Percentiles rank a stretch among this genome's conserved stretches.
Evolutionary conservation across 176 grass and related monocot species (phyloP).

Genomic region (Thinopyrum elongatum): DNA sequence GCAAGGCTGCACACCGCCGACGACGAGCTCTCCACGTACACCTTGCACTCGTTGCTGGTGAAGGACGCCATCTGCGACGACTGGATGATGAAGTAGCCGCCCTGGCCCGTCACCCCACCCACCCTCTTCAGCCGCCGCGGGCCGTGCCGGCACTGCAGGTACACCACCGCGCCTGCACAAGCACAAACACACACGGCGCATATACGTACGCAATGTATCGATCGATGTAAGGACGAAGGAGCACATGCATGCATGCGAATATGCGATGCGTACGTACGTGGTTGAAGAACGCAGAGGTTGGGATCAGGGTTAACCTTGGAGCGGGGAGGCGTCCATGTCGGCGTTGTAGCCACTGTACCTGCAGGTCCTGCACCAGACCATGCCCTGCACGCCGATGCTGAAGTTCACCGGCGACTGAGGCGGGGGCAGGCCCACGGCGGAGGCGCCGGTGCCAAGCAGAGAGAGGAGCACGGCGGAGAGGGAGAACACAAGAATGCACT

Average conservation of each 20-base stretch:
- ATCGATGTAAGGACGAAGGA: too few relatives aligned
- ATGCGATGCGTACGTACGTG: too few relatives aligned
- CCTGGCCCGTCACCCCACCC: neutral
- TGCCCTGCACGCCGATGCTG: slow-evolving; percentile 54
- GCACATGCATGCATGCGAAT: too few relatives aligned
- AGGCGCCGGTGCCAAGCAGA: neutral
- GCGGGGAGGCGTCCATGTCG: slow-evolving; percentile 47
- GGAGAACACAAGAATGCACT: neutral
- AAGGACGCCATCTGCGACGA: slow-evolving; percentile 50
- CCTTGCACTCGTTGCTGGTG: slow-evolving; percentile 55
- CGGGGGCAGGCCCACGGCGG: slow-evolving; percentile 38
- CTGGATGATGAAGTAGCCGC: slow-evolving; percentile 67
- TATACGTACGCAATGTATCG: too few relatives aligned
- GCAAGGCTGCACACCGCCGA: slow-evolving; percentile 31
- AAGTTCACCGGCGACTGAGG: slow-evolving; percentile 44
- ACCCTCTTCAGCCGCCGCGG: slow-evolving; percentile 10
- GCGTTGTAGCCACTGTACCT: slow-evolving; percentile 39
- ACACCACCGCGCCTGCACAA: slow-evolving; percentile 41
- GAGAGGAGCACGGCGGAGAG: slow-evolving; percentile 28
- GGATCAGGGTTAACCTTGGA: neutral
- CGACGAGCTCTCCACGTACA: slow-evolving; percentile 43
- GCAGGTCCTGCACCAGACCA: slow-evolving; percentile 49
- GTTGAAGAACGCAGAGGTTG: too few relatives aligned
- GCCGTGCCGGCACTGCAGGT: slow-evolving; percentile 48
- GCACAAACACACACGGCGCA: neutral